Conservation (phyloP, 2,329 filamentous ascomycete species). For the Sclerotinia subarctica region DNA sequence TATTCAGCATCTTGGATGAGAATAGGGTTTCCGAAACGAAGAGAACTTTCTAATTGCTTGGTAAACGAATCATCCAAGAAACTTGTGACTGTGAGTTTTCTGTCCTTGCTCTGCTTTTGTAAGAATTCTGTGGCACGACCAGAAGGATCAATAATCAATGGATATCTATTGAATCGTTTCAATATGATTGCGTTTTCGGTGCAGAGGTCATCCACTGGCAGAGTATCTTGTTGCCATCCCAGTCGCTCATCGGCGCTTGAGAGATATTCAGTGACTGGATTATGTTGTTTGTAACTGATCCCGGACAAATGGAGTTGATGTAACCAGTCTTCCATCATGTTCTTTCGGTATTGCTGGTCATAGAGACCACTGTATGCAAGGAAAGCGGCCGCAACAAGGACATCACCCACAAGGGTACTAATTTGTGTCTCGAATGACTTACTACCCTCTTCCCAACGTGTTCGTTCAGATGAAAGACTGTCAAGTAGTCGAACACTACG, state of each 20-base stretch:
- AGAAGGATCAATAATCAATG: conserved; percentile 96
- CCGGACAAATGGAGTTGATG: conserved; percentile 92
- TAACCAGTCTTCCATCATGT: conserved; percentile 97
- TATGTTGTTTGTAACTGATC: conserved; percentile 87
- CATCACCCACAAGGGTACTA: conserved; percentile 91
- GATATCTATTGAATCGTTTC: conserved; percentile 97
- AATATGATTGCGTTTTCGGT: conserved; percentile 98
- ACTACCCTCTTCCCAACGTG: conserved; percentile 94
- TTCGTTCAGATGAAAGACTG: conserved; percentile 89
- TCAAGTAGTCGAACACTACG: conserved; percentile 91
- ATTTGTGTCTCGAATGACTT: conserved; percentile 98
- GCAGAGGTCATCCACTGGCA: conserved; percentile 95
- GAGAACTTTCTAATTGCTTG: conserved; percentile 93
- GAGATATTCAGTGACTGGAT: conserved; percentile 92
- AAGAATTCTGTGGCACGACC: conserved; percentile 92
- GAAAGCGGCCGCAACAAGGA: conserved; percentile 94
- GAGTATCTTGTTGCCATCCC: conserved; percentile 87
- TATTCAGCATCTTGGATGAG: conserved; percentile 98
- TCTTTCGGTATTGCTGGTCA: conserved; percentile 96
- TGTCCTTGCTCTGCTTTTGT: conserved; percentile 89
- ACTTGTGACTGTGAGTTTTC: conserved; percentile 91
- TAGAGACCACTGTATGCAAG: conserved; percentile 95
- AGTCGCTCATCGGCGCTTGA: conserved; percentile 95
- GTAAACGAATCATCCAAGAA: conserved; percentile 98
- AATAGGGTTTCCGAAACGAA: conserved; percentile 97